Conservation (phyloP, 192 early-diverging fungal species). For the Chytriomyces sp. region DNA sequence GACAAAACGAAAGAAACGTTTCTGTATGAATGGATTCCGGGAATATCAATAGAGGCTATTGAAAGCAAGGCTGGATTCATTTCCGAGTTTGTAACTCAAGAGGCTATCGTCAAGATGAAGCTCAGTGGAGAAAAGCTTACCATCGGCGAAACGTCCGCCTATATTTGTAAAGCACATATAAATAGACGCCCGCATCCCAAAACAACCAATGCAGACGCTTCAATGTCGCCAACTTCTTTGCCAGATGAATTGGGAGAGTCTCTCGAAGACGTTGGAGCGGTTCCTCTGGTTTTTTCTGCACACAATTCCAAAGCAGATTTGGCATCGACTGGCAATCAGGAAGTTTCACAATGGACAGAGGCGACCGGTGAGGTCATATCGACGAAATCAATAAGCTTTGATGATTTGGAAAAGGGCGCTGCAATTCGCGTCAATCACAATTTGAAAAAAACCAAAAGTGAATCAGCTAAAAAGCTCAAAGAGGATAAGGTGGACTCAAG, state of each 20-base stretch:
- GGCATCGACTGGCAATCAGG: neutral
- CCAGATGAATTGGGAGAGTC: neutral
- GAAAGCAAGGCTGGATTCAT: neutral
- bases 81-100: neutral
- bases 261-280: neutral
- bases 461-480: neutral
- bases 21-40: conserved; percentile 1
- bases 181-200: no score
- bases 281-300: conserved; percentile 37
- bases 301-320: conserved; percentile 24
- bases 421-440: neutral
- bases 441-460: neutral
- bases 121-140: neutral
- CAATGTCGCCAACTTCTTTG: neutral
- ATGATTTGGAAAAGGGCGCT: neutral
- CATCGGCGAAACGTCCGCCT: neutral
- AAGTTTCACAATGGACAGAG: no score
- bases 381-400: neutral
- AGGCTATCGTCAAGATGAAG: neutral
- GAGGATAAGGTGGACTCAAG: neutral
- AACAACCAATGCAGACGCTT: neutral
- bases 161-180: conserved; percentile 1
- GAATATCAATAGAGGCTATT: conserved; percentile 1
- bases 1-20: conserved; percentile 33
- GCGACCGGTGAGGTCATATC: neutral